Evolutionary conservation across 768 basidiomycete species (phyloP).

Genomic region (Termitomyces sp.): DNA sequence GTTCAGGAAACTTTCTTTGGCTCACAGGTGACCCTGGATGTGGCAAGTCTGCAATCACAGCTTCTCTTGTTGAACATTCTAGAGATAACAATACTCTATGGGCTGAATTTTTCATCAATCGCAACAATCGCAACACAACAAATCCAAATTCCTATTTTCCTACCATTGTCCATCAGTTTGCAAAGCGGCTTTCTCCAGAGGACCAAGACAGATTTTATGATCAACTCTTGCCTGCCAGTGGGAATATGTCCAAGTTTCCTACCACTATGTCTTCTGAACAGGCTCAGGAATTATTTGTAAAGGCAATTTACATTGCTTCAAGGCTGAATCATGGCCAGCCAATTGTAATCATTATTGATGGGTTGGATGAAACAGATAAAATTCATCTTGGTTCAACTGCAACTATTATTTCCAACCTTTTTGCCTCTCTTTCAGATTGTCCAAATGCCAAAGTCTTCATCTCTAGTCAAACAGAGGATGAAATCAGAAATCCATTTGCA

Average conservation of each 20-base stretch:
- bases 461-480: constrained; percentile 16
- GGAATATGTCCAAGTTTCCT: constrained; percentile 1
- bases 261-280: constrained; percentile 12
- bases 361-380: constrained; percentile 17
- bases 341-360: constrained; percentile 19
- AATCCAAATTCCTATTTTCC: constrained; percentile 17
- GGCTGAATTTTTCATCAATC: constrained; percentile 15
- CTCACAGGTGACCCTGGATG: constrained; percentile 18
- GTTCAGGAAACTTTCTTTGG: constrained; percentile 15
- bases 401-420: constrained; percentile 9
- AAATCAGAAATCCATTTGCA: constrained; percentile 10
- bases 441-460: constrained; percentile 5
- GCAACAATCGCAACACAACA: constrained; percentile 2
- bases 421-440: neutral
- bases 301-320: constrained; percentile 11
- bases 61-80: constrained; percentile 14
- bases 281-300: constrained; percentile 11
- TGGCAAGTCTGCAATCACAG: constrained; percentile 19
- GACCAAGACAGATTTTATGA: constrained; percentile 4
- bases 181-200: neutral
- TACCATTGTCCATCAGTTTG: constrained; percentile 17
- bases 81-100: constrained; percentile 10
- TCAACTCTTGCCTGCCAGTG: neutral
- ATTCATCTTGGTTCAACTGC: constrained; percentile 5
- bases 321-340: constrained; percentile 2